Conservation (phyloP, 2,329 filamentous ascomycete species). For the Aureobasidium lini region DNA sequence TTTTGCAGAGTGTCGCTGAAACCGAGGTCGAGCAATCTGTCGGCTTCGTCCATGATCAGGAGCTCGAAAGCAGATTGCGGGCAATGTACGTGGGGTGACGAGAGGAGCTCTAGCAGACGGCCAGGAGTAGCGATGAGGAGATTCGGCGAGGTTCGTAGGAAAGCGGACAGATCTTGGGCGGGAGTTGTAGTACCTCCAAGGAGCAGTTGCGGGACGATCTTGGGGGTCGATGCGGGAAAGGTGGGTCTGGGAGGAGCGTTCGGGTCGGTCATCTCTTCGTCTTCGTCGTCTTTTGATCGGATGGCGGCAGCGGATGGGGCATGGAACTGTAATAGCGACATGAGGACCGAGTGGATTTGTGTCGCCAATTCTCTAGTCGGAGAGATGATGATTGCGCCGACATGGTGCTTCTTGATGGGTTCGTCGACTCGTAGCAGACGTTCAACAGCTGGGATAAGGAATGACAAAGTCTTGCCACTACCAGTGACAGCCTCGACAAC, state of each 20-base stretch:
- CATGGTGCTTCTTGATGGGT: conserved; percentile 79
- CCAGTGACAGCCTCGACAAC: conserved; percentile 90
- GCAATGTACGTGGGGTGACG: conserved; percentile 79
- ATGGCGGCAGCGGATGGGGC: conserved; percentile 63
- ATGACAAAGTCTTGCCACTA: conserved; percentile 83
- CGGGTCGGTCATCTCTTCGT: conserved; percentile 34
- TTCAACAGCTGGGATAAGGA: conserved; percentile 75
- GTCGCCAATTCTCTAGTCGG: conserved; percentile 86
- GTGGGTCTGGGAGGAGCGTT: conserved; percentile 31
- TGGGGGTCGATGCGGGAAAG: conserved; percentile 41
- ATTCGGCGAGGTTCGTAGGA: conserved; percentile 78
- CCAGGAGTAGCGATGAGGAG: conserved; percentile 87
- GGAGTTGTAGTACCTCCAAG: conserved; percentile 75
- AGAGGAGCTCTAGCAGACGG: conserved; percentile 76
- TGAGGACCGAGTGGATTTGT: conserved; percentile 79
- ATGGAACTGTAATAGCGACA: conserved; percentile 75
- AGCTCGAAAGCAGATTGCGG: conserved; percentile 85
- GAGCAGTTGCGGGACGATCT: conserved; percentile 76
- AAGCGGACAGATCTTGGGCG: conserved; percentile 77
- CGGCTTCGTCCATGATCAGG: conserved; percentile 89
- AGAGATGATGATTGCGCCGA: conserved; percentile 85
- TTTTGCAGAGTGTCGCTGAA: conserved; percentile 87
- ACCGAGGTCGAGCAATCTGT: conserved; percentile 83
- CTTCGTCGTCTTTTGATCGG: conserved; percentile 39
- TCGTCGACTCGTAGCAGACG: conserved; percentile 72